These are phyloP conservation scores for Penicillium malachiteum DNA, from an alignment of 495 filamentous ascomycete genomes.

Conservation along the genomic window DNA sequence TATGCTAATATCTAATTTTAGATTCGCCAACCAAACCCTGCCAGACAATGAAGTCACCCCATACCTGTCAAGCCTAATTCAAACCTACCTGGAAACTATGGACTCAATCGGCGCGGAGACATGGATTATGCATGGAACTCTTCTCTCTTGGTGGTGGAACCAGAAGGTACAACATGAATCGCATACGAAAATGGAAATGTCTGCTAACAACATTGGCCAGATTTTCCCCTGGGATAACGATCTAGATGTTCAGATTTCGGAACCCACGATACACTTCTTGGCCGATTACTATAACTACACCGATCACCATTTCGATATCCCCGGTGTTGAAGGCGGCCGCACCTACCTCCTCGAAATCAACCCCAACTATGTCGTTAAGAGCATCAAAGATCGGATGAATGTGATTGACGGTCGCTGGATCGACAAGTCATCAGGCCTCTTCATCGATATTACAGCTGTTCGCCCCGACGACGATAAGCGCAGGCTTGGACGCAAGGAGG, in stretches of 20 bases:
- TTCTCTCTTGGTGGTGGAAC: conserved; percentile 66
- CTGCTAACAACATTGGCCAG: conserved; percentile 11
- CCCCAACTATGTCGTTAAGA: conserved; percentile 53
- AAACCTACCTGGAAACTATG: conserved; percentile 58
- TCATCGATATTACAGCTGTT: conserved; percentile 63
- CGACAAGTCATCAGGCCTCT: conserved; percentile 58
- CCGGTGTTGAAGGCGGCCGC: conserved; percentile 38
- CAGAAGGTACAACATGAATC: conserved; percentile 36
- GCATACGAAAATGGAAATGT: background rate
- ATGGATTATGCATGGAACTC: conserved; percentile 63
- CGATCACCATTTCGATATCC: conserved; percentile 52
- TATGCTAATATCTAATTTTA: conserved; percentile 22
- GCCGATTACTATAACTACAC: conserved; percentile 64
- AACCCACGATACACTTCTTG: conserved; percentile 55
- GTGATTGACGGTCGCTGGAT: conserved; percentile 64
- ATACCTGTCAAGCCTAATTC: conserved; percentile 51
- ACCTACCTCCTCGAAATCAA: conserved; percentile 61
- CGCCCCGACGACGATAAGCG: conserved; percentile 42
- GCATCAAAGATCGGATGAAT: conserved; percentile 47
- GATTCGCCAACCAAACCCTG: conserved; percentile 49
- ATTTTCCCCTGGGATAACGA: conserved; percentile 67
- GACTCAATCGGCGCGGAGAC: conserved; percentile 55
- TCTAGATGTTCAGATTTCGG: conserved; percentile 59
- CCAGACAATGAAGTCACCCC: conserved; percentile 46
- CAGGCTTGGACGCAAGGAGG: conserved; percentile 31